Base-by-base conservation (phyloP, 1,139 yeast genomes). In the Hemisphaericaspora xylofermentans region DNA sequence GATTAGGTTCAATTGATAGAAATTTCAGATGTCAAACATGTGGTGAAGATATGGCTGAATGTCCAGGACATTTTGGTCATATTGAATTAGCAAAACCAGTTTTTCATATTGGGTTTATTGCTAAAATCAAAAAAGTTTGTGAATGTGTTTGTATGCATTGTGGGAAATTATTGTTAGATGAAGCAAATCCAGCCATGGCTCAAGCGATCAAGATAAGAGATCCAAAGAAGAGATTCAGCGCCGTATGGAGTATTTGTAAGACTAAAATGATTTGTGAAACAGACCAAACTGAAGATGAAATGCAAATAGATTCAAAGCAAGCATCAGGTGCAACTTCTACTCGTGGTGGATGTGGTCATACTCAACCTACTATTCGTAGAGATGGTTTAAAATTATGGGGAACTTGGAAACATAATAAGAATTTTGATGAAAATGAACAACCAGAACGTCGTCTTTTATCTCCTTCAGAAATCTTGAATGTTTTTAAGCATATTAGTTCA, bases 21-120 rank as follows among this genome's bases (percentile, higher is more conserved):
- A 91, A 89, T 63, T 87, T 86, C 75, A 88, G 88, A 70, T 93
- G 99, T 75, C 98, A 91, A 72, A 93, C 99, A 26, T 93, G 99
- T 76, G 95, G 96, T 57, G 98, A 93, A 66, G 96, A 94, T 58
- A 93, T 93, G 97, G 88, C 94, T 45, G 98, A 93, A 62, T 94
- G 99, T 67, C 98, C 98, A 1, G 99, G 99, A 45, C 99, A 94
- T 71, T 94, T 94, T 68, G 99, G 99, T 52, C 98, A 94, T 61
- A 94, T 94, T 47, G 98, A 94, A 62, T 76, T 94, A 51, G 98
- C 98, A 28, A 93, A 91, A 62, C 98, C 99, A 9, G 98, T 94
- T 25, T 93, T 94, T 66, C 98, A 94, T 66, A 88, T 94, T 63
- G 98, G 96, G 35, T 93, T 88, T 64, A 82, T 93, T 56, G 82